A percentile compares a stretch with the other conserved stretches of the same genome.
Evolutionary conservation across 352 stramenopile species (phyloP).

Genomic region (Phytophthora ramorum): DNA sequence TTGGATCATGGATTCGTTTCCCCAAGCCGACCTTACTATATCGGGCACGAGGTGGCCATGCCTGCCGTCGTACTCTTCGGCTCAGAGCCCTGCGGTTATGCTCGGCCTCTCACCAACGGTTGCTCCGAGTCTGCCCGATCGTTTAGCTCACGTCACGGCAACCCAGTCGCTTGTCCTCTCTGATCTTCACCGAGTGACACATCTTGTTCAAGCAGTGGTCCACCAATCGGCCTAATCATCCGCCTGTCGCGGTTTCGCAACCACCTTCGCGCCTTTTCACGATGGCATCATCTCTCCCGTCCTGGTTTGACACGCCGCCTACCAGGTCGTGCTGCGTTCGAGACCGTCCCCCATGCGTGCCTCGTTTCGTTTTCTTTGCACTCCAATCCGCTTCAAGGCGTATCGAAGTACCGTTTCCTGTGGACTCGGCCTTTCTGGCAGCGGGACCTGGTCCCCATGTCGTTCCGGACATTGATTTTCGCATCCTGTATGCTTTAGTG

Average conservation of each 20-base stretch:
- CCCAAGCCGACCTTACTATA: neutral
- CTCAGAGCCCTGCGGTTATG: neutral
- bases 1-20: conserved; percentile 3
- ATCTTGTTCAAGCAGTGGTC: neutral
- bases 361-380: neutral
- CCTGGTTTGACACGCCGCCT: neutral
- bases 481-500: conserved; percentile 8
- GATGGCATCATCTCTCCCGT: neutral
- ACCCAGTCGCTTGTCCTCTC: conserved; percentile 16
- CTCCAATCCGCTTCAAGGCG: neutral
- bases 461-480: neutral
- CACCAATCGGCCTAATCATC: neutral
- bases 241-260: neutral
- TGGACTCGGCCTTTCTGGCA: neutral
- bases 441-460: neutral
- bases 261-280: neutral
- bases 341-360: neutral
- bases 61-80: neutral
- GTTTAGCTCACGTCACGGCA: neutral
- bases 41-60: neutral
- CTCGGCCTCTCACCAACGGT: neutral
- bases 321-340: neutral
- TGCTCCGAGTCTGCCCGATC: neutral
- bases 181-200: neutral
- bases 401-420: neutral